Percentiles rank a stretch among this genome's conserved stretches.
Evolutionary conservation across 2,329 filamentous ascomycete species (phyloP).

Genomic region (Fusarium sulawesiense): DNA sequence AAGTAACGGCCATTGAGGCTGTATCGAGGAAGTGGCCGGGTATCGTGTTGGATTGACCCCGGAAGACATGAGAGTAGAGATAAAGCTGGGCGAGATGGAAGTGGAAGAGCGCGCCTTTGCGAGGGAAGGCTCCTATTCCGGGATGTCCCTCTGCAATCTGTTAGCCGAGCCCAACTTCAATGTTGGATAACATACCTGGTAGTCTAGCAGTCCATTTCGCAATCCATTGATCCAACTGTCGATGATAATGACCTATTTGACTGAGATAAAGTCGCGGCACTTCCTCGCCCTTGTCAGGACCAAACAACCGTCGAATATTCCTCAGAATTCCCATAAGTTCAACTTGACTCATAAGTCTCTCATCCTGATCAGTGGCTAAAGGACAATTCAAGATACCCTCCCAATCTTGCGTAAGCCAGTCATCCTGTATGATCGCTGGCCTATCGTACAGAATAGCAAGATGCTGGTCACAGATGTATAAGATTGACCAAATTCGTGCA

Average conservation of each 20-base stretch:
- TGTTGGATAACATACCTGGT: constrained; percentile 38
- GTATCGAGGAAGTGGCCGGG: constrained; percentile 51
- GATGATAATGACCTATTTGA: constrained; percentile 53
- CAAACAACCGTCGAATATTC: constrained; percentile 65
- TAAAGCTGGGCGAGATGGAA: constrained; percentile 57
- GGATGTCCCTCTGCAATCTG: constrained; percentile 43
- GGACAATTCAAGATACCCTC: constrained; percentile 64
- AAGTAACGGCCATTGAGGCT: constrained; percentile 49
- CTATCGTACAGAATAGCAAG: constrained; percentile 70
- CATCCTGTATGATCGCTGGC: constrained; percentile 68
- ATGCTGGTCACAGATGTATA: constrained; percentile 71
- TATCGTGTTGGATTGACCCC: constrained; percentile 51
- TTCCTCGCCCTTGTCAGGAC: constrained; percentile 63
- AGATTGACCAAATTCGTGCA: constrained; percentile 70
- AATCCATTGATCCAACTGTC: constrained; percentile 54
- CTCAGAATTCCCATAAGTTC: constrained; percentile 68
- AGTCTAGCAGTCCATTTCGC: constrained; percentile 50
- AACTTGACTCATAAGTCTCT: constrained; percentile 68
- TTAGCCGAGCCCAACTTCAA: not conserved
- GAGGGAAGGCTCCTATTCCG: constrained; percentile 54
- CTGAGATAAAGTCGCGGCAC: constrained; percentile 63
- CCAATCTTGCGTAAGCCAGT: constrained; percentile 67
- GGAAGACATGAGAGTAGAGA: constrained; percentile 56
- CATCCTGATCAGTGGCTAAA: constrained; percentile 64
- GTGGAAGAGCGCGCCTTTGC: constrained; percentile 55